Base-by-base conservation (phyloP, 306 rosid genomes). In the Cotoneaster glaucophyllus region DNA sequence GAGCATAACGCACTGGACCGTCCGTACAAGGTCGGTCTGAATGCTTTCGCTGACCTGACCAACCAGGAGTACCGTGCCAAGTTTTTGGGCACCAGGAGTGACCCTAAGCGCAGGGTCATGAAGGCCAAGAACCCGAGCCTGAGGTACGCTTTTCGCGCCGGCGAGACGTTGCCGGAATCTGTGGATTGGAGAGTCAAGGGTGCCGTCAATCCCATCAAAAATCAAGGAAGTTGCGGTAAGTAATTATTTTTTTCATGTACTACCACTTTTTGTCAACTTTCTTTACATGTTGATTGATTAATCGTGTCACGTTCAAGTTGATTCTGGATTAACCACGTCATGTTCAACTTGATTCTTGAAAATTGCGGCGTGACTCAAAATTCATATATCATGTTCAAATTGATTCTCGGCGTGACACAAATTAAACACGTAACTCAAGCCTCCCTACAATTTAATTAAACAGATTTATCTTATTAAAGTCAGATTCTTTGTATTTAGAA, bases 201-300 rank as follows among this genome's bases (percentile, higher is more conserved):
- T 50, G 96, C 90, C 2, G 87, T 92, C 66, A 78, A 77, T 81
- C 82, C 91, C 2, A 73, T 95, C 84, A 95, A 95, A 77, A 83
- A 95, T 87, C 99, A 95, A 75, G 93, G 96, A 79, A 57, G 78
- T 70, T 95, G 97, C 74, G 99, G 99, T 95, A 53, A 80, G 85
- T 71, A 78, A 37, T 43, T 59, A n/a, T 48, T n/a, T n/a, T 54
- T 19, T 8, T 41, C 67, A 78, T 1, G 29, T 32, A 43, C n/a
- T 58, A 3, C 0, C 11, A 43, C 0, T 54, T 22, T 67, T 8
- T n/a, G 6, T 28, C 45, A 63, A 29, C 41, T 32, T 10, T 9
- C 21, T 64, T 58, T 58, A 58, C 63, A 22, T 11, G 21, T 48
- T 48, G 54, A 48, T 48, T 48, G 19, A 61, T 24, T 63, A 63